Evolutionary conservation across 805 yeast species (phyloP).

Genomic region (Yarrowia osloensis): DNA sequence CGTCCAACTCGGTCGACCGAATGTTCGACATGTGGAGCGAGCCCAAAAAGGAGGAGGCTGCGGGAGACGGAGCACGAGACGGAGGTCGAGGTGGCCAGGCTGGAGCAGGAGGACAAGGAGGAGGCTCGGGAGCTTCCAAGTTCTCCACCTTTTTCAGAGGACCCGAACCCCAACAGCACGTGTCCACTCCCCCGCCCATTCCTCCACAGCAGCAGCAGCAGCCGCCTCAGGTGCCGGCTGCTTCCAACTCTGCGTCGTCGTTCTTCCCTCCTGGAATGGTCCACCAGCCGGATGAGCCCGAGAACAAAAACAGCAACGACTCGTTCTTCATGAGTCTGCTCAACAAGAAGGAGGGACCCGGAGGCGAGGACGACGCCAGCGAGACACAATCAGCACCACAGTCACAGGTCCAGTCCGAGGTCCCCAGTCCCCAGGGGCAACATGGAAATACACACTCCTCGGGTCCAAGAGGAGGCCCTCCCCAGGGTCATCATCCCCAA

Average conservation of each 20-base stretch:
- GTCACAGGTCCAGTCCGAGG: conserved; percentile 1
- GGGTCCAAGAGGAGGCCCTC: conserved; percentile 3
- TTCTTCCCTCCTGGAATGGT: conserved; percentile 17
- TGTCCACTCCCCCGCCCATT: neutral
- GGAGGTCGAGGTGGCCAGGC: neutral
- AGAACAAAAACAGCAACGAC: conserved; percentile 30
- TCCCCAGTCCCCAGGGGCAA: conserved; percentile 8
- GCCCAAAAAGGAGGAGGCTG: conserved; percentile 62
- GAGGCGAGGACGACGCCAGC: neutral
- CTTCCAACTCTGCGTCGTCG: neutral
- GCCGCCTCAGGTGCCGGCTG: neutral
- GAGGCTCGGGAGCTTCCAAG: conserved; percentile 25
- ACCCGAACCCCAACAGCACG: conserved; percentile 14
- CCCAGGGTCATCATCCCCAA: neutral
- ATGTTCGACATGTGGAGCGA: conserved; percentile 95
- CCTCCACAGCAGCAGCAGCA: conserved; percentile 23
- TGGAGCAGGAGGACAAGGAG: neutral
- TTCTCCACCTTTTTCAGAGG: conserved; percentile 31
- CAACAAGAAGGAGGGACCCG: conserved; percentile 16
- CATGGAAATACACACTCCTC: conserved; percentile 3
- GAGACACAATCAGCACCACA: conserved; percentile 2
- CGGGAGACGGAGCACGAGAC: neutral
- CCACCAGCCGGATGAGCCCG: conserved; percentile 19
- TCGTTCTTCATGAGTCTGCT: conserved; percentile 31
- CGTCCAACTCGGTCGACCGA: conserved; percentile 62